These are phyloP conservation scores for Cladosporium velox DNA, from an alignment of 2,329 filamentous ascomycete species.

Conservation along the genomic window DNA sequence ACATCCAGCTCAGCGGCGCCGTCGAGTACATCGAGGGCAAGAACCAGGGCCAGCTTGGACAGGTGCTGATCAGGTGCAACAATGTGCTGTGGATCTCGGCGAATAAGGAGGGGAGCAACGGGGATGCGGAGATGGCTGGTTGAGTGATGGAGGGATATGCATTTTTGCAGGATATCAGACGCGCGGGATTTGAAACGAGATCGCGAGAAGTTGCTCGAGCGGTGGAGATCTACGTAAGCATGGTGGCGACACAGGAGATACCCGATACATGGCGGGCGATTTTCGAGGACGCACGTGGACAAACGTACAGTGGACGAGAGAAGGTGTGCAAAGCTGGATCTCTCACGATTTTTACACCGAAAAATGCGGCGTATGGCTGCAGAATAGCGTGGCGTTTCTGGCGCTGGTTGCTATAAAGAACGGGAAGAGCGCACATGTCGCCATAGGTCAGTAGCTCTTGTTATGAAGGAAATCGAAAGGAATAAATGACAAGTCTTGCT, in stretches of 20 bases:
- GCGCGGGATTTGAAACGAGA: too few species aligned
- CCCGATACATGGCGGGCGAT: neutral
- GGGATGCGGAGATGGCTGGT: constrained; percentile 44
- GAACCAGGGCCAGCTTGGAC: constrained; percentile 79
- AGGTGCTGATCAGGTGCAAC: constrained; percentile 83
- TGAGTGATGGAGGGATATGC: constrained; percentile 29
- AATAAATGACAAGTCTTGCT: neutral
- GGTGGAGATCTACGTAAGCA: too few species aligned
- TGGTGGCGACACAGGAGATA: neutral
- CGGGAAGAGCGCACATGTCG: neutral
- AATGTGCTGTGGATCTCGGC: constrained; percentile 11
- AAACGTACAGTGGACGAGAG: neutral
- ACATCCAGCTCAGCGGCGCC: constrained; percentile 86
- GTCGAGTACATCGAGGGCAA: constrained; percentile 91
- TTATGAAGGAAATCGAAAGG: neutral
- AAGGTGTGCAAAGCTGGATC: neutral
- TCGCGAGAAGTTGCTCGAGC: too few species aligned
- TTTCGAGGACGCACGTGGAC: neutral
- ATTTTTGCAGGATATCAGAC: too few species aligned
- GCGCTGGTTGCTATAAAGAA: constrained; percentile 4
- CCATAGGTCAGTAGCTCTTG: constrained; percentile 13
- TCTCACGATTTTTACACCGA: neutral
- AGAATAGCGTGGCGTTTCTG: constrained; percentile 13
- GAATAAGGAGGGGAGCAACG: constrained; percentile 27
- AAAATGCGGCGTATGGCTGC: neutral